These are phyloP conservation scores for Choanephora cucurbitarum DNA, from an alignment of 371 early-diverging fungal genomes.

Conservation along the genomic window DNA sequence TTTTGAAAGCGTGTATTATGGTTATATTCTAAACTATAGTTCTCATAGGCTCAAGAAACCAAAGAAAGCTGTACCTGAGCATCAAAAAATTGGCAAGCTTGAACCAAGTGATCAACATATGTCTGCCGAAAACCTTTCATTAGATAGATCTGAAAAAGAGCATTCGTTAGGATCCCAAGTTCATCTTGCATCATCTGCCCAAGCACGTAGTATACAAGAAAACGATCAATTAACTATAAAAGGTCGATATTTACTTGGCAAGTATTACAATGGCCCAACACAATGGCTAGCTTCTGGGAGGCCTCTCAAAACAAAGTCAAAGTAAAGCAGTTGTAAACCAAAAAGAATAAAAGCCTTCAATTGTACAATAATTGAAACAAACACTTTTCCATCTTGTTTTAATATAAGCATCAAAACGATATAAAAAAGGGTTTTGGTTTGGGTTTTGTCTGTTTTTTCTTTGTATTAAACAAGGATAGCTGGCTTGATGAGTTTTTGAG, in stretches of 20 bases:
- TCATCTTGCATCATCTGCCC: slow-evolving; percentile 7
- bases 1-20: not conserved
- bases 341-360: no score
- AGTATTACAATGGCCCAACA: slow-evolving; percentile 34
- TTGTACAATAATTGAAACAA: no score
- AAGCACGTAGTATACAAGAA: slow-evolving; percentile 4
- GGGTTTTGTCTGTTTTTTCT: not conserved
- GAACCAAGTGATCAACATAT: no score
- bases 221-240: slow-evolving; percentile 22
- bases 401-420: not conserved
- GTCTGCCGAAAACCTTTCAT: not conserved
- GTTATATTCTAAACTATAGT: not conserved
- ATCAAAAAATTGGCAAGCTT: not conserved
- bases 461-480: not conserved
- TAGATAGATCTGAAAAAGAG: not conserved
- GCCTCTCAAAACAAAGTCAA: slow-evolving; percentile 4
- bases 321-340: no score
- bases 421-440: no score
- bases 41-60: slow-evolving; percentile 13
- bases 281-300: slow-evolving; percentile 15
- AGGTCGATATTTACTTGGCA: slow-evolving; percentile 32
- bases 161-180: not conserved
- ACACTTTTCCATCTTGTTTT: no score
- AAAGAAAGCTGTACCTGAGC: slow-evolving; percentile 8
- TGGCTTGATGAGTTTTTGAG: not conserved